phyloP scores from a whole-genome alignment of 352 stramenopile genomes.

The Phytopythium chamaehyphon region DNA sequence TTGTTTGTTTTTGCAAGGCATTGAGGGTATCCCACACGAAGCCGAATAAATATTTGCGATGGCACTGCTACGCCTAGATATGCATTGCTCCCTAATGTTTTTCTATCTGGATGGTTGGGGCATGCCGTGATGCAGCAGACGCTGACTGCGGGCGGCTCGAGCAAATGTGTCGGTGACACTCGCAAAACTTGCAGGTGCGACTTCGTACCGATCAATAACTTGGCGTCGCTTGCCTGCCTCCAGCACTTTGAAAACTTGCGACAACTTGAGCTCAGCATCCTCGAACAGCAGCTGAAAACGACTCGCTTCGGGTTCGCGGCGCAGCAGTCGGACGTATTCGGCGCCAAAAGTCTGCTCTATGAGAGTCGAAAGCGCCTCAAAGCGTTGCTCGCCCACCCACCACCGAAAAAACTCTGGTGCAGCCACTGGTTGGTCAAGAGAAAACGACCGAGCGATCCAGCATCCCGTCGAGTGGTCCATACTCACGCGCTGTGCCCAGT shows the following conservation, averaged over 20 bases:
- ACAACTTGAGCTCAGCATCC: constrained; percentile 16
- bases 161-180: constrained; percentile 13
- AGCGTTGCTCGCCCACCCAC: constrained; percentile 12
- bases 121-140: constrained; percentile 6
- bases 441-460: constrained; percentile 11
- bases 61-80: too few species aligned
- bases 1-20: too few species aligned
- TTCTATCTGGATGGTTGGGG: background rate
- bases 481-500: constrained; percentile 9
- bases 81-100: too few species aligned
- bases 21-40: too few species aligned
- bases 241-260: constrained; percentile 24
- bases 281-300: constrained; percentile 17
- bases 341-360: constrained; percentile 12
- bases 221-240: constrained; percentile 4
- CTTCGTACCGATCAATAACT: constrained; percentile 9
- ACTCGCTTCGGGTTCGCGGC: constrained; percentile 8
- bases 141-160: constrained; percentile 2
- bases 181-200: constrained; percentile 11
- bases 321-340: constrained; percentile 14
- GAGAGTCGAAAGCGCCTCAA: constrained; percentile 6
- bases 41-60: too few species aligned
- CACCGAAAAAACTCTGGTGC: constrained; percentile 6
- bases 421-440: constrained; percentile 8
- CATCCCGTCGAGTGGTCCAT: constrained; percentile 10